phyloP scores from a whole-genome alignment of 2,329 filamentous ascomycete genomes.

The Cercospora sesami region DNA sequence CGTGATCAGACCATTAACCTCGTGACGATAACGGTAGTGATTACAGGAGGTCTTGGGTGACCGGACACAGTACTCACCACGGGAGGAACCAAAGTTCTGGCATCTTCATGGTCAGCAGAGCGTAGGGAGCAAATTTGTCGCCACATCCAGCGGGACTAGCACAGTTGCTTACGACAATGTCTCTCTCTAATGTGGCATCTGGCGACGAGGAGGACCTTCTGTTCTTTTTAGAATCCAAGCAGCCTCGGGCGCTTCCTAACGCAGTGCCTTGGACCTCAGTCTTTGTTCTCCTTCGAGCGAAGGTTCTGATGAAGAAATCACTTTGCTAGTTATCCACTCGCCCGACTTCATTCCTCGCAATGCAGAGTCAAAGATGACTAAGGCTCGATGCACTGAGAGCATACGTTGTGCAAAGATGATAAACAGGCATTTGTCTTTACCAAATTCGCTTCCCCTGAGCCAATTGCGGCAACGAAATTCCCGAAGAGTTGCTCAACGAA shows the following conservation, averaged over 20 bases:
- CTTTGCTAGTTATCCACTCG: slow-evolving; percentile 33
- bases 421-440: slow-evolving; percentile 21
- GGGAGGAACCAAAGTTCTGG: slow-evolving; percentile 41
- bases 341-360: background rate
- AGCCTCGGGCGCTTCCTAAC: slow-evolving; percentile 42
- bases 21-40: too few relatives aligned
- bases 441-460: slow-evolving; percentile 10
- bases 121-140: background rate
- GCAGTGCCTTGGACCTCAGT: slow-evolving; percentile 52
- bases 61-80: slow-evolving; percentile 16
- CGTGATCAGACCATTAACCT: too few relatives aligned
- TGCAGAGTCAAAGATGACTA: background rate
- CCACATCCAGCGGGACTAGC: slow-evolving; percentile 26
- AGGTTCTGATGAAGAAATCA: slow-evolving; percentile 6
- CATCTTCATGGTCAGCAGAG: slow-evolving; percentile 45
- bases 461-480: background rate
- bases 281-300: slow-evolving; percentile 49
- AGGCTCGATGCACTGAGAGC: background rate
- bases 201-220: slow-evolving; percentile 47
- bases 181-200: slow-evolving; percentile 40
- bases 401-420: background rate
- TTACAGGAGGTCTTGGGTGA: too few relatives aligned
- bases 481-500: too few relatives aligned
- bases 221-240: slow-evolving; percentile 49
- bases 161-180: slow-evolving; percentile 44